A percentile compares a stretch with the other conserved stretches of the same genome.
These are phyloP conservation scores for Angomonas ambiguus DNA, from an alignment of 208 protist genomes.

Conservation along the genomic window DNA sequence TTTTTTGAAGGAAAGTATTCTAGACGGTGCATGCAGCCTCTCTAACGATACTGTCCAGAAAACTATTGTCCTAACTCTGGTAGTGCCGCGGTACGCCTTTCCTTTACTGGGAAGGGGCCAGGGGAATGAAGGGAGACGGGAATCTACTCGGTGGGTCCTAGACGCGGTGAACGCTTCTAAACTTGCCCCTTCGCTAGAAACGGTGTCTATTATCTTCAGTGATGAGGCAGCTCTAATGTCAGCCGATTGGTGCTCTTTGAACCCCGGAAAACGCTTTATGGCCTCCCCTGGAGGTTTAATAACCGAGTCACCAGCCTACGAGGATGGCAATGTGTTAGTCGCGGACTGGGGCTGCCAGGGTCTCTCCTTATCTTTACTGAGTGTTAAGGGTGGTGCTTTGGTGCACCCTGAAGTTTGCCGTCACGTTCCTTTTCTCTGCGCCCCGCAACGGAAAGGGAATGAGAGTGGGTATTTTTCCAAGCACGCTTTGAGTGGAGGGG, in stretches of 20 bases:
- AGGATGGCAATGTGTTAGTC: conserved; percentile 49
- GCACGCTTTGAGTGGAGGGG: conserved; percentile 37
- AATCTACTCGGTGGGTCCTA: conserved; percentile 49
- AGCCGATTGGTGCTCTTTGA: conserved; percentile 38
- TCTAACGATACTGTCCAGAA: conserved; percentile 14
- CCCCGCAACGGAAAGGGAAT: conserved; percentile 11
- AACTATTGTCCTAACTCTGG: conserved; percentile 64
- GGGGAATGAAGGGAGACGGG: conserved; percentile 5
- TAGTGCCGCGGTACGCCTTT: conserved; percentile 75
- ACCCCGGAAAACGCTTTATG: conserved; percentile 26
- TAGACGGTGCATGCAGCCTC: conserved; percentile 74
- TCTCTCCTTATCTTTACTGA: conserved; percentile 50
- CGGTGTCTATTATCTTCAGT: conserved; percentile 58
- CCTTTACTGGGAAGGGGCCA: conserved; percentile 16
- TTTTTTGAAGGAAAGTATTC: conserved; percentile 73
- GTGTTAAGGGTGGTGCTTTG: conserved; percentile 47
- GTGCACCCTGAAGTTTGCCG: conserved; percentile 1
- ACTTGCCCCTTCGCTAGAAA: conserved; percentile 37
- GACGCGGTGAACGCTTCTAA: conserved; percentile 66
- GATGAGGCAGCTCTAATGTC: conserved; percentile 67
- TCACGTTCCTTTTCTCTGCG: conserved; percentile 27
- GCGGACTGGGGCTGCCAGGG: conserved; percentile 79
- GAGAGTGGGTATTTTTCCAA: conserved; percentile 16
- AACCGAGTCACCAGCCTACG: neutral
- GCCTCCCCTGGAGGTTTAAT: conserved; percentile 18